phyloP scores from a whole-genome alignment of 2,329 filamentous ascomycete genomes.

The Fusarium proliferatum region DNA sequence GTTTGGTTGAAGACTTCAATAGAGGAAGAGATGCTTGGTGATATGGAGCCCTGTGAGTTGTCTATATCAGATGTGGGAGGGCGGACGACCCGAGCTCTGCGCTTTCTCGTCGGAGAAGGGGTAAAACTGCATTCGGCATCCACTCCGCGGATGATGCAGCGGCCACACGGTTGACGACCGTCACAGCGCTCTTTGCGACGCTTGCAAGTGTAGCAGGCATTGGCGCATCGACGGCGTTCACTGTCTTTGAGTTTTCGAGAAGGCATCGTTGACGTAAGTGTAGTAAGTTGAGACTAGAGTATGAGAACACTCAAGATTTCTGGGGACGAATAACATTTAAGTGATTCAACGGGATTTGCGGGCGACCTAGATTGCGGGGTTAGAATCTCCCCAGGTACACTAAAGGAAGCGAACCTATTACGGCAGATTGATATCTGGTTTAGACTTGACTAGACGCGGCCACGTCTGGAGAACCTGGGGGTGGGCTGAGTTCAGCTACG shows the following conservation, averaged over 20 bases:
- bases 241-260: background rate
- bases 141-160: background rate
- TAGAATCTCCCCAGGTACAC: background rate
- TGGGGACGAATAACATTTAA: background rate
- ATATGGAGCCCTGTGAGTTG: background rate
- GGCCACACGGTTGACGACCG: background rate
- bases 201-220: background rate
- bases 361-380: background rate
- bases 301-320: background rate
- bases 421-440: background rate
- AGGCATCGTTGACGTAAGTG: background rate
- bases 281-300: background rate
- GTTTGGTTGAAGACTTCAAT: background rate
- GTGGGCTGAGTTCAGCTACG: background rate
- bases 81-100: background rate
- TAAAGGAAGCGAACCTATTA: background rate
- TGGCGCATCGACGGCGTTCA: background rate
- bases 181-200: background rate
- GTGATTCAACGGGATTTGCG: fast-evolving
- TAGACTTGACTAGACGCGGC: background rate
- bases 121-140: background rate
- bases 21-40: background rate
- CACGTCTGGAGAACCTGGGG: background rate
- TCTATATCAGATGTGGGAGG: fast-evolving
- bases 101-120: background rate